Evolutionary conservation across 2,329 filamentous ascomycete species (phyloP), one percentile per base, ranked within the genome.

Genomic region (Phialocephala sp.): DNA sequence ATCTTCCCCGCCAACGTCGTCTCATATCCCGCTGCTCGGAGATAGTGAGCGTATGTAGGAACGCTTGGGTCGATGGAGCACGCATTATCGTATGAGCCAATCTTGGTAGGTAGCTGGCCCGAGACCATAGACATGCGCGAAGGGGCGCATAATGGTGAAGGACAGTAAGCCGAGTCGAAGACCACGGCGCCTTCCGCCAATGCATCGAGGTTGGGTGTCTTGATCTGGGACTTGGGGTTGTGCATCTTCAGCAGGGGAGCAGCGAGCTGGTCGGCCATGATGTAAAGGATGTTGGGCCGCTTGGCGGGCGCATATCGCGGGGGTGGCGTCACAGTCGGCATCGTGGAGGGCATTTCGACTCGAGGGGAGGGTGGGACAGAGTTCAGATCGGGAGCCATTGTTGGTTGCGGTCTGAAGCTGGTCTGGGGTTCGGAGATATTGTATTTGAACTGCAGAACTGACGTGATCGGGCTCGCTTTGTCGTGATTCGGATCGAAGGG

Each of bases 201-300:
- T 60, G 88, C 86, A 79, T 97, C 92, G 66, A 97, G 86, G 80
- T 97, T 89, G 57, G 94, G 94, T 0, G 94, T 97, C 80, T 93
- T 92, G 84, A 97, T 97, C 77, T 92, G 91, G 1, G 93, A 97
- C 60, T 90, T 84, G 55, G 89, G 86, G 79, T 97, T 94, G 83
- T 97, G 93, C 82, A 97, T 94, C 82, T 93, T 94, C 72, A 97
- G 87, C 72, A 94, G 86, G 20, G 94, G 94, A 35, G 94, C 94
- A 20, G 94, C 91, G 78, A 97, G 88, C 82, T 97, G 94, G 80
- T 97, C 94, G 62, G 94, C 94, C 93, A 97, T 97, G 81, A 97
- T 96, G 83, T 95, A 97, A 56, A 94, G 84, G 72, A 94, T 91
- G 79, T 94, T 94, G 67, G 91, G 91, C 76, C 84, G 85, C 45